Percentiles rank a stretch among this genome's conserved stretches.
These are phyloP conservation scores for Waltergamsia citrina DNA, from an alignment of 2,329 filamentous ascomycete genomes.

Conservation along the genomic window DNA sequence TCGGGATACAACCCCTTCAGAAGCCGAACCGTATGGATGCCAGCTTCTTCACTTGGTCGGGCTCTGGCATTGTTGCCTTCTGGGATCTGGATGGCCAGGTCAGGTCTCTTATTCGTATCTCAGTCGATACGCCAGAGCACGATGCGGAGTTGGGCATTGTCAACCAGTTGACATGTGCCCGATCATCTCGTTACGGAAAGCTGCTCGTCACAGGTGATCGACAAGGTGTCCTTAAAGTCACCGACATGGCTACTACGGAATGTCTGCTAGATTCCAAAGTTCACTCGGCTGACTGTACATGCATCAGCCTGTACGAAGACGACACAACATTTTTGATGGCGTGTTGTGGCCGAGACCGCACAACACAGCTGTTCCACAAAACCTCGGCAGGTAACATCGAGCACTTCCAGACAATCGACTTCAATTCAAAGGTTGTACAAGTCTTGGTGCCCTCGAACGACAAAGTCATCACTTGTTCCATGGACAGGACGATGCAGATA, in stretches of 20 bases:
- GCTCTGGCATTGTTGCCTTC: slow-evolving; percentile 68
- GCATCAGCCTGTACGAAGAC: slow-evolving; percentile 63
- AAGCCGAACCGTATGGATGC: slow-evolving; percentile 52
- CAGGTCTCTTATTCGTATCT: slow-evolving; percentile 53
- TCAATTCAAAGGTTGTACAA: slow-evolving; percentile 75
- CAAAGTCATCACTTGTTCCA: slow-evolving; percentile 74
- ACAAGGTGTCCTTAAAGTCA: slow-evolving; percentile 68
- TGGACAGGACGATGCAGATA: slow-evolving; percentile 79
- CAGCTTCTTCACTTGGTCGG: slow-evolving; percentile 84
- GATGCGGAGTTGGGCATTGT: slow-evolving; percentile 39
- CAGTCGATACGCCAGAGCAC: slow-evolving; percentile 53
- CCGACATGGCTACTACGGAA: slow-evolving; percentile 51
- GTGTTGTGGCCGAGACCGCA: slow-evolving; percentile 79
- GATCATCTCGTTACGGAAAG: slow-evolving; percentile 50
- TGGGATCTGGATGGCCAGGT: slow-evolving; percentile 70
- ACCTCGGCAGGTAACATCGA: slow-evolving; percentile 50
- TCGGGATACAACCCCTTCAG: slow-evolving; percentile 63
- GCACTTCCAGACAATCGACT: slow-evolving; percentile 87
- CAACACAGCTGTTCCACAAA: slow-evolving; percentile 77
- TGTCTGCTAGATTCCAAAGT: slow-evolving; percentile 69
- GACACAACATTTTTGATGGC: slow-evolving; percentile 59
- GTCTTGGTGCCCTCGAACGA: slow-evolving; percentile 65
- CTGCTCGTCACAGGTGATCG: slow-evolving; percentile 78
- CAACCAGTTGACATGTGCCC: slow-evolving; percentile 52
- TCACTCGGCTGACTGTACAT: slow-evolving; percentile 77